Percentiles rank a stretch among this genome's conserved stretches.
Conservation (phyloP, 257 asterid genomes). For the Mentha longifolia region DNA sequence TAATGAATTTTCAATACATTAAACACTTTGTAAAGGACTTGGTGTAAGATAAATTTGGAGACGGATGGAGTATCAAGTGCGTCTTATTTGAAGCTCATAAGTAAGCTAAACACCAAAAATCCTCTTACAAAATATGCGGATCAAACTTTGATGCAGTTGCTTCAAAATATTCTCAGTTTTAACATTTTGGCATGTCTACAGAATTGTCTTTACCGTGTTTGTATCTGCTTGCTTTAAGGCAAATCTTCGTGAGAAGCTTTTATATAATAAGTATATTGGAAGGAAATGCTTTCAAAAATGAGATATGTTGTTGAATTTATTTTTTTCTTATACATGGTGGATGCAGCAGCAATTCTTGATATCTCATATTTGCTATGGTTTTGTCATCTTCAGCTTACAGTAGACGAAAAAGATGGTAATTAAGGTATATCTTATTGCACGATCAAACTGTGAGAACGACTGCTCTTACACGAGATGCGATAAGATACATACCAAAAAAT, state of each 20-base stretch:
- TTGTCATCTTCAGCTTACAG: too few species aligned
- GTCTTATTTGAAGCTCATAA: too few species aligned
- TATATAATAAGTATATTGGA: not conserved
- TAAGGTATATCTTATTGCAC: not conserved
- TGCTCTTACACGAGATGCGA: not conserved
- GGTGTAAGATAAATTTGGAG: not conserved
- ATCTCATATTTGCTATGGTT: too few species aligned
- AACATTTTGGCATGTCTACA: not conserved
- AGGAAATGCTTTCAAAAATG: not conserved
- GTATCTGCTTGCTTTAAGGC: not conserved
- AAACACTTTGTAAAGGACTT: not conserved
- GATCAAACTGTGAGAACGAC: too few species aligned
- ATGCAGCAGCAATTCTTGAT: not conserved
- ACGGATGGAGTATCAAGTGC: not conserved
- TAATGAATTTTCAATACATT: not conserved
- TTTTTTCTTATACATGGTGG: not conserved
- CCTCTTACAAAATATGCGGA: not conserved
- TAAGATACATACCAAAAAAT: not conserved
- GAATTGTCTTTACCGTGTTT: not conserved
- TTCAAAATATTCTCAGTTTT: not conserved
- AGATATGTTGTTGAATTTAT: not conserved
- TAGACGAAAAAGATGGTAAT: not conserved
- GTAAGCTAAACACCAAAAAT: not conserved
- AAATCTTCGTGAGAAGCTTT: not conserved
- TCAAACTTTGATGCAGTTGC: not conserved